phyloP scores from a whole-genome alignment of 257 asterid species.

The Capsicum pubescens region DNA sequence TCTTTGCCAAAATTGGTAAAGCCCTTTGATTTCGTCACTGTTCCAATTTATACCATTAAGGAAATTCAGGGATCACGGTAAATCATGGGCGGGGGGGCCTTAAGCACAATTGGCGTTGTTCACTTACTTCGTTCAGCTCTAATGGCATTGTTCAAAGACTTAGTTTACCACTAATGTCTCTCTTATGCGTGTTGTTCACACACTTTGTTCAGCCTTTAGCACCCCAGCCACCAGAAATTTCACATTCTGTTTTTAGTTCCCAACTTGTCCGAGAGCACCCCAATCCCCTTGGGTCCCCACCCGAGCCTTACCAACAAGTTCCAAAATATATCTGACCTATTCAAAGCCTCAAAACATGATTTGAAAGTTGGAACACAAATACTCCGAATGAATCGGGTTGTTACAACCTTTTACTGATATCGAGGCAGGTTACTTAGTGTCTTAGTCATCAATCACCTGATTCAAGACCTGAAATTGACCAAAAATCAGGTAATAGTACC shows the following conservation, averaged over 20 bases:
- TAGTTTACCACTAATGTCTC: neutral
- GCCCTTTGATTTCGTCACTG: neutral
- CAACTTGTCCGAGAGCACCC: neutral
- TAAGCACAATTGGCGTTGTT: neutral
- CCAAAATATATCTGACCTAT: neutral
- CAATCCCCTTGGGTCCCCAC: neutral
- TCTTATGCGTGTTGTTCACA: neutral
- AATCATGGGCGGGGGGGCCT: neutral
- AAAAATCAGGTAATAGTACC: neutral
- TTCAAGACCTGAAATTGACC: conserved; percentile 1
- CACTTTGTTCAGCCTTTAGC: neutral
- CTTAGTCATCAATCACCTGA: neutral
- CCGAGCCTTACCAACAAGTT: neutral
- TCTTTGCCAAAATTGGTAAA: neutral
- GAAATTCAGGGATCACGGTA: neutral
- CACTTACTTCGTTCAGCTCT: neutral
- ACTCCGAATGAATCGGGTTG: neutral
- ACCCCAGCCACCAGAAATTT: neutral
- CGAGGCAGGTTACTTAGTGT: neutral
- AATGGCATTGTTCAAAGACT: neutral
- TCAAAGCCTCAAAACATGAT: neutral
- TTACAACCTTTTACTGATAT: neutral
- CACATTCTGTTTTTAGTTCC: neutral
- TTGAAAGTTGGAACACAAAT: neutral
- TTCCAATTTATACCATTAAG: neutral